Base-by-base conservation (phyloP, 345 rosid genomes). In the Lenwebbia sp. region DNA sequence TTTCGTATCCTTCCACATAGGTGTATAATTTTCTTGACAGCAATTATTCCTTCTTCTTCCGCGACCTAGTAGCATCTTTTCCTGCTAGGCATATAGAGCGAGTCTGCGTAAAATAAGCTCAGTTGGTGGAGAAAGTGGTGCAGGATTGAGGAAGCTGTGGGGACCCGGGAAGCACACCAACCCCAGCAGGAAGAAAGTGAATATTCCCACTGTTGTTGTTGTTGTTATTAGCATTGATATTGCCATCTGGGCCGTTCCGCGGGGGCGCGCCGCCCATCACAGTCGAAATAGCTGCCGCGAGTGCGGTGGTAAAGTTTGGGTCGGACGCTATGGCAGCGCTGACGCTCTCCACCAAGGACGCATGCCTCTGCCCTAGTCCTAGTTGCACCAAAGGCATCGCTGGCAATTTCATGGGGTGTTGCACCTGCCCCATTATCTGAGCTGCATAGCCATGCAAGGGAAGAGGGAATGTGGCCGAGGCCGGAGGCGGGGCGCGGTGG, bases 101-200 rank as follows among this genome's bases (percentile, higher is more conserved):
- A 37, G 81, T 70, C 81, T 37, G 81, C 47, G 81, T 9, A 70
- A 70, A 70, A 9, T 37, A 70, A 37, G 81, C 81, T 70, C 81
- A 70, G 81, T 89, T 95, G 53, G 95, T 92, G 85, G 98, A 93
- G 89, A 95, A 95, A 86, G 98, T 96, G 88, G 98, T 96, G 95
- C 98, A 96, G 87, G 97, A 94, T 83, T 96, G 98, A 83, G 94
- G 99, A 91, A 92, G 94, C 85, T 92, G 96, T 28, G 99, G 96
- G 17, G 98, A 94, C 33, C 92, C 94, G 13, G 94, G 94, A 85
- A 86, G 84, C 14, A 88, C 90, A n/a, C 89, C 90, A 57, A 86
- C 70, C 52, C 85, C 83, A 55, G 81, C 87, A 51, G 91, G 85
- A 22, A 86, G 76, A 10, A 65, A 65, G 82, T n/a, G 50, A 44